Base-by-base conservation (phyloP, 2,329 filamentous ascomycete genomes). In the Gaeumannomyces sp. region DNA sequence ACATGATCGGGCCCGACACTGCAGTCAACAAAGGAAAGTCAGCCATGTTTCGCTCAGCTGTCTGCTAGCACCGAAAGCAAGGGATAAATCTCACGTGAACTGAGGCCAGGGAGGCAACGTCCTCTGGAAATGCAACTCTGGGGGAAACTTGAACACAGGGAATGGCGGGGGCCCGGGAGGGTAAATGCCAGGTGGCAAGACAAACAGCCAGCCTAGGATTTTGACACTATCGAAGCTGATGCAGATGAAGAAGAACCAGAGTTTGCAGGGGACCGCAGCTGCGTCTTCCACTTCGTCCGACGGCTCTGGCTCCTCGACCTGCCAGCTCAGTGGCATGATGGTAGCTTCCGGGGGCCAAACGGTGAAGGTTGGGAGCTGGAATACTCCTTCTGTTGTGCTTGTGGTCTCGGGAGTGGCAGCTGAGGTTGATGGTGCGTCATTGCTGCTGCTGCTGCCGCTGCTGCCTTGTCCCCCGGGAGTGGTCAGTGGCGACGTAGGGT, bases 241-340 rank as follows among this genome's bases (percentile, higher is more conserved):
- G 25, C 59, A 61, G 59, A 61, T 33, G 25, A 22, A 38, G 14
- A 61, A 61, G 29, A 61, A 38, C 59, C 59, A 61, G 6, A 61
- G 59, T 8, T 61, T 61, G 59, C 59, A 61, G 1, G 59, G 59
- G 8, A 61, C 29, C 13, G 38, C 31, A 25, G 59, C 16, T 19
- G 25, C 29, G 16, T 61, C 29, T 16, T 22, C 14, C 13, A 31
- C 59, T 2, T 61, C 31, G 13, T 38, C 59, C 6, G 59, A 31
- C 28, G 28, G n/a, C 16, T 61, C 25, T 16, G 31, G 3, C 8
- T 38, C 59, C 6, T 61, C 28, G 11, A 61, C 59, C 7, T 11
- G 5, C n/a, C 22, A 13, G n/a, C 16, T 16, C 29, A 61, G 22
- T 14, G 59, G 59, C 33, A 31, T 10, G 3, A 61, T 61, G 28